These are phyloP conservation scores for Ophiostoma novo-ulmi DNA, from an alignment of 2,329 filamentous ascomycete species.

Conservation along the genomic window DNA sequence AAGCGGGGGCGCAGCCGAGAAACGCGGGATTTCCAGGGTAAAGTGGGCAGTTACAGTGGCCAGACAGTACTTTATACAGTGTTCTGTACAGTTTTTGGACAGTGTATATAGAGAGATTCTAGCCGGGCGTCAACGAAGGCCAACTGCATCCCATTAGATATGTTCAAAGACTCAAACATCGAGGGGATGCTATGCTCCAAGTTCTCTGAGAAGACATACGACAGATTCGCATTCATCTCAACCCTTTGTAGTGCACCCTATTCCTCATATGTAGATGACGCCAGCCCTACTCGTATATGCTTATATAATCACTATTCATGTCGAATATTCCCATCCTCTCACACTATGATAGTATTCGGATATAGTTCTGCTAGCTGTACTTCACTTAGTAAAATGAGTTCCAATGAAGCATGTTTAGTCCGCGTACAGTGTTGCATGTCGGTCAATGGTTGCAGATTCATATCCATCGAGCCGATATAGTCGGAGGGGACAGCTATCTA, in stretches of 20 bases:
- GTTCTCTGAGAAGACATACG: neutral
- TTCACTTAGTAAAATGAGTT: neutral
- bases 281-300: no score
- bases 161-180: neutral
- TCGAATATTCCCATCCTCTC: neutral
- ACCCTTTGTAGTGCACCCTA: neutral
- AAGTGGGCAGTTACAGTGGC: neutral
- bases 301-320: neutral
- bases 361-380: neutral
- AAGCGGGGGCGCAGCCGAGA: neutral
- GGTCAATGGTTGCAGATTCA: neutral
- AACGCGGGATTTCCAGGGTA: neutral
- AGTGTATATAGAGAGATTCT: neutral
- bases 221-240: neutral
- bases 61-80: neutral
- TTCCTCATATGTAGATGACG: neutral
- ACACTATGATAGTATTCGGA: neutral
- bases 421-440: neutral
- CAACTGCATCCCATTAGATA: neutral
- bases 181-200: neutral
- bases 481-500: neutral
- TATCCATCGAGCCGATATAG: neutral
- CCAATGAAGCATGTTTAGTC: neutral
- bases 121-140: neutral
- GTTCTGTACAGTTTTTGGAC: neutral